phyloP scores from a whole-genome alignment of 331 rosid species.

The Rosa hybrid region DNA sequence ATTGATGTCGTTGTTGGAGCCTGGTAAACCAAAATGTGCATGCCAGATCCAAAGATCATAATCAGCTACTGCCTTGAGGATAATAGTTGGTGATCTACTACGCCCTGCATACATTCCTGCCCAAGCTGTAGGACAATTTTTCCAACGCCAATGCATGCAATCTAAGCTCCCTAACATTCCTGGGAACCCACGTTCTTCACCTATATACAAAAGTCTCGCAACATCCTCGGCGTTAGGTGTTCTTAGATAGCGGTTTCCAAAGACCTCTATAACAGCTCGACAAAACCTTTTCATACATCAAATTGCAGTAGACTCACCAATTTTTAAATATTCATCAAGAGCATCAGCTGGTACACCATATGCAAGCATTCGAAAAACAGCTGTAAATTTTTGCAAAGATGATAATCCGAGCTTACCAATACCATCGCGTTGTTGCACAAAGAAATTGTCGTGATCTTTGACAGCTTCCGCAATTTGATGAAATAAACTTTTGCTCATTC shows the following conservation, averaged over 20 bases:
- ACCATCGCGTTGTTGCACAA: too few relatives aligned
- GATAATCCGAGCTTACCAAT: background rate
- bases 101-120: background rate
- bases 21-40: background rate
- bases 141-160: conserved; percentile 12
- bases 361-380: too few relatives aligned
- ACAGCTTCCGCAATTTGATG: background rate
- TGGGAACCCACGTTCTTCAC: background rate
- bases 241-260: background rate
- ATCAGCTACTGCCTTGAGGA: background rate
- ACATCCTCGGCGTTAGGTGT: background rate
- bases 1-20: too few relatives aligned
- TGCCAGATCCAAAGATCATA: conserved; percentile 2
- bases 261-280: too few relatives aligned
- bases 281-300: too few relatives aligned
- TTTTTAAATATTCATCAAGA: background rate
- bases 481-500: too few relatives aligned
- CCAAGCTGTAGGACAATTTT: background rate
- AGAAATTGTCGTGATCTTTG: too few relatives aligned
- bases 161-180: conserved; percentile 4
- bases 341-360: background rate
- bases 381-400: background rate
- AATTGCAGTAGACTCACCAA: too few relatives aligned
- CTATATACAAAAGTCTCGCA: background rate
- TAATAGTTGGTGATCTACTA: background rate